These are phyloP conservation scores for Alternaria ethzedia DNA, from an alignment of 2,329 filamentous ascomycete species.

Conservation along the genomic window DNA sequence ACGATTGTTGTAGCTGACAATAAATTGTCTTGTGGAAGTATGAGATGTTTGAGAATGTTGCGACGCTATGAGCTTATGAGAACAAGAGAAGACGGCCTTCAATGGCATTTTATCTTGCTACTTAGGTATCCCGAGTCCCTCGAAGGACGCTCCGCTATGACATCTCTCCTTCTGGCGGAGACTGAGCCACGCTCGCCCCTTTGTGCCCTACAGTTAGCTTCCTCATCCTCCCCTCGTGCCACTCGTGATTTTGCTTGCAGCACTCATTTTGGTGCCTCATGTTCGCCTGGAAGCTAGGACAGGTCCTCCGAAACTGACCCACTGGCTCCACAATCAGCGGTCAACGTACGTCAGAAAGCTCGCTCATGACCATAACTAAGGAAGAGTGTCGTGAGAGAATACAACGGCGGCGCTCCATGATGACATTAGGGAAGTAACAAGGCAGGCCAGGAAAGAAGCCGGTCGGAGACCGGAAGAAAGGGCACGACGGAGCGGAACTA, in stretches of 20 bases:
- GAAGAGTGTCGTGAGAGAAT: neutral
- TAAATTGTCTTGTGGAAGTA: neutral
- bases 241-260: neutral
- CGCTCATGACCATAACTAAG: neutral
- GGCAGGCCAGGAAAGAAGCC: neutral
- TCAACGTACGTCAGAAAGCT: neutral
- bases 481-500: neutral
- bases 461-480: neutral
- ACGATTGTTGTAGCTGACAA: too few relatives aligned
- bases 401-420: neutral
- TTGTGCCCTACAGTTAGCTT: neutral
- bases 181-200: neutral
- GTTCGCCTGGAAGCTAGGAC: neutral
- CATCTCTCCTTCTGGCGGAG: neutral
- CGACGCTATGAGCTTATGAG: neutral
- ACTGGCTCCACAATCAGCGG: neutral
- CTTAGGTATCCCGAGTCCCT: neutral
- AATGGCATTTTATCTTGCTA: neutral
- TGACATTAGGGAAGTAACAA: neutral
- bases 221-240: neutral
- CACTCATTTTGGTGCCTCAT: neutral
- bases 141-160: neutral
- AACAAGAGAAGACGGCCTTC: neutral
- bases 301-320: neutral
- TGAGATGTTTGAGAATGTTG: neutral